Evolutionary conservation across 441 rosid genomes (phyloP), one percentile per base, ranked within the genome.

Genomic region (Pelargonium cotyledonis): DNA sequence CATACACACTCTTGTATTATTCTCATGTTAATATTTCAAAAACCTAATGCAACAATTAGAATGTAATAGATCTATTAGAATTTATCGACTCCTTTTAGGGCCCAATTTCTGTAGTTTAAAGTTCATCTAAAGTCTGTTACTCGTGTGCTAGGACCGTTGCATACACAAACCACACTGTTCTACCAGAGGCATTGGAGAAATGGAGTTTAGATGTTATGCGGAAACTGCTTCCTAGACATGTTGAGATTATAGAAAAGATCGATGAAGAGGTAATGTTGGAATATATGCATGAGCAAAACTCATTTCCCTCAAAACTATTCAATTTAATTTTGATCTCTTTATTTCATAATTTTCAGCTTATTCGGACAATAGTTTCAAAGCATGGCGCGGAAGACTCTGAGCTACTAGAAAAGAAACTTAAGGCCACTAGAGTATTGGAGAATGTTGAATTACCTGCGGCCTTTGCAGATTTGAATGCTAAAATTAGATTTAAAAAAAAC

Each of bases 171-270:
- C 97, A 94, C 71, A 94, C 97, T 57, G 95, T 94, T 71, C 79
- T 94, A 71, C 98, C 98, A 8, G 98, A 94, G 83, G 97, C 98
- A 55, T 68, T 91, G 76, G 98, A 94, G 86, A 94, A 94, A 81
- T 94, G 98, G 98, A 94, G 97, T 78, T 83, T 94, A 64, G 96
- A 86, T 66, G 92, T 94, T 67, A 84, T 91, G 92, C 83, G 82
- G 83, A 83, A 89, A 76, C 64, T 94, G 79, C 84, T 91, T 38
- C 98, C 98, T 70, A 88, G 98, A 31, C 97, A 91, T 73, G 82
- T 84, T 67, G 92, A 89, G 84, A 94, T 94, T 58, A 94, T 94
- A 60, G 88, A 89, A 82, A 84, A 74, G 88, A 89, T 94, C 63
- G 98, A 94, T 77, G 95, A 91, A 77, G 96, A 94, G 97, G 98